Conservation (phyloP, 352 stramenopile species). For the Globisporangium radiosum region DNA sequence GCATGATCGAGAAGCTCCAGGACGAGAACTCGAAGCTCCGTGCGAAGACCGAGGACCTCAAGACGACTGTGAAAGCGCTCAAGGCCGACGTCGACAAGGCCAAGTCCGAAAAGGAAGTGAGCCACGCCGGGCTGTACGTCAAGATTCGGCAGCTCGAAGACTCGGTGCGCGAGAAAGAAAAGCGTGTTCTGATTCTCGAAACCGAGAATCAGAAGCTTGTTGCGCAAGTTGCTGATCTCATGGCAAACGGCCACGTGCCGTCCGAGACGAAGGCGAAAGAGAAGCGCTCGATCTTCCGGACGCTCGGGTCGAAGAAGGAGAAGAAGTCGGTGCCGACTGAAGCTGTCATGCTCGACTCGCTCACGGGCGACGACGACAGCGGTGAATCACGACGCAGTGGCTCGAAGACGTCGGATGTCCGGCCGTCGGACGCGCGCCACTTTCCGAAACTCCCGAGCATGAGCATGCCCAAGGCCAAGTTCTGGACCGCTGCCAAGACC, state of each 20-base stretch:
- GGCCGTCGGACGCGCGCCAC: slow-evolving; percentile 39
- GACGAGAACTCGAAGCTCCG: slow-evolving; percentile 74
- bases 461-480: slow-evolving; percentile 62
- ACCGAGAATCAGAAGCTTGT: slow-evolving; percentile 68
- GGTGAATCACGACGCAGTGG: slow-evolving; percentile 13
- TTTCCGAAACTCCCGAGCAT: slow-evolving; percentile 60
- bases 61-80: slow-evolving; percentile 44
- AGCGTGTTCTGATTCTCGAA: slow-evolving; percentile 62
- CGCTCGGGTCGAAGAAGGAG: slow-evolving; percentile 81
- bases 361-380: slow-evolving; percentile 65
- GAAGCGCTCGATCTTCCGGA: slow-evolving; percentile 80
- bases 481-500: slow-evolving; percentile 42
- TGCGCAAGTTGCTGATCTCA: slow-evolving; percentile 40
- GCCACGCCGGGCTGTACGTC: slow-evolving; percentile 61
- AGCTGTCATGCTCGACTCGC: slow-evolving; percentile 64
- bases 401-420: slow-evolving; percentile 42
- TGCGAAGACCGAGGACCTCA: slow-evolving; percentile 73
- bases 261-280: slow-evolving; percentile 46
- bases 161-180: slow-evolving; percentile 64
- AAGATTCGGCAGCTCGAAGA: slow-evolving; percentile 74
- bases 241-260: slow-evolving; percentile 31
- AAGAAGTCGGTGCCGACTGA: slow-evolving; percentile 26
- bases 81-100: slow-evolving; percentile 70
- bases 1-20: slow-evolving; percentile 81
- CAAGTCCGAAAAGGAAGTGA: slow-evolving; percentile 77